Evolutionary conservation across 2,329 filamentous ascomycete genomes (phyloP).

Genomic region (Coniochaeta sp.): DNA sequence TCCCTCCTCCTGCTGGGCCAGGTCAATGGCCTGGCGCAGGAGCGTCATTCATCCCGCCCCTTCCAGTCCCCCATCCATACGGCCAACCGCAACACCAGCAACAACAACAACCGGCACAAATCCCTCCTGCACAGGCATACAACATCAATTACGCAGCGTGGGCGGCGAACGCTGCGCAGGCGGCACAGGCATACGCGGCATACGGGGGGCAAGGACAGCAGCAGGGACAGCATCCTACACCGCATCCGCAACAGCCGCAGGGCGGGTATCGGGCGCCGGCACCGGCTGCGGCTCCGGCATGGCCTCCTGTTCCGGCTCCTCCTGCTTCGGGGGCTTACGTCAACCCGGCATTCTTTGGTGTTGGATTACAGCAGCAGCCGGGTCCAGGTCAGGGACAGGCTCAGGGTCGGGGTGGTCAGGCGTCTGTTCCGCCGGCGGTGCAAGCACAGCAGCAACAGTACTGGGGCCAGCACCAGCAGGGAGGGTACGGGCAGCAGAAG

Average conservation of each 20-base stretch:
- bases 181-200: slow-evolving; percentile 18
- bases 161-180: slow-evolving; percentile 13
- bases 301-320: slow-evolving; percentile 23
- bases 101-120: slow-evolving; percentile 7
- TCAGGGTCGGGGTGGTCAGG: slow-evolving; percentile 8
- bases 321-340: slow-evolving; percentile 40
- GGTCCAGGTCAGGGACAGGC: slow-evolving; percentile 15
- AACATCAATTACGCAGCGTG: slow-evolving; percentile 15
- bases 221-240: slow-evolving; percentile 11
- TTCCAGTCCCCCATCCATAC: slow-evolving; percentile 1
- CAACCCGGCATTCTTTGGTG: slow-evolving; percentile 52
- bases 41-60: slow-evolving; percentile 7
- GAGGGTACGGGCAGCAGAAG: slow-evolving; percentile 9
- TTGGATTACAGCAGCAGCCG: slow-evolving; percentile 32
- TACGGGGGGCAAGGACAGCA: slow-evolving; percentile 16
- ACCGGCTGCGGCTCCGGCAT: slow-evolving; percentile 34
- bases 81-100: slow-evolving; percentile 5
- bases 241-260: slow-evolving; percentile 16
- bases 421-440: slow-evolving; percentile 6
- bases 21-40: slow-evolving; percentile 14
- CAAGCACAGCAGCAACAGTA: slow-evolving; percentile 10
- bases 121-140: slow-evolving; percentile 6
- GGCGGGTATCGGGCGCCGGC: slow-evolving; percentile 28
- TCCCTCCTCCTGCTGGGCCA: slow-evolving; percentile 5
- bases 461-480: slow-evolving; percentile 10